Conservation (phyloP, 306 rosid genomes). For the Cicer cuneatum region DNA sequence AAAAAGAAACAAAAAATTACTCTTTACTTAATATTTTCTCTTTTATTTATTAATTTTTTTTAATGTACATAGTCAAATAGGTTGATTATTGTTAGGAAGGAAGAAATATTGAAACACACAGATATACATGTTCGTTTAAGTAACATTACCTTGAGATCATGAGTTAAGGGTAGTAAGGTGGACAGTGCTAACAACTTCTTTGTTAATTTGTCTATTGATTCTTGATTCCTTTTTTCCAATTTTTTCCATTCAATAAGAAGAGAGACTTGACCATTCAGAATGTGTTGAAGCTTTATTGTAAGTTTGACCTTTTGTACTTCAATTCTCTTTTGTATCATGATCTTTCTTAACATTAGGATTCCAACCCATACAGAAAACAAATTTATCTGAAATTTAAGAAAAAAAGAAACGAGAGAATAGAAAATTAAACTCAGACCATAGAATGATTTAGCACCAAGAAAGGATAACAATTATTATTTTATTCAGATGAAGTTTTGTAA, state of each 20-base stretch:
- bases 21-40: too few species aligned
- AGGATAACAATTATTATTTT: background rate
- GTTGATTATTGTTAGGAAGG: too few species aligned
- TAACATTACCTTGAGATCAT: constrained; percentile 56
- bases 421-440: background rate
- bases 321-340: constrained; percentile 51
- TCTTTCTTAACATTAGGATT: constrained; percentile 56
- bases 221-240: constrained; percentile 67
- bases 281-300: constrained; percentile 55
- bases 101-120: too few species aligned
- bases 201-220: constrained; percentile 56
- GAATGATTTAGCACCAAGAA: background rate
- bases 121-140: background rate
- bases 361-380: constrained; percentile 64
- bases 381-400: constrained; percentile 50
- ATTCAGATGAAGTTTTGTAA: background rate
- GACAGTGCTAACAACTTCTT: constrained; percentile 63
- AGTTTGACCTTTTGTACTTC: constrained; percentile 54
- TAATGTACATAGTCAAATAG: too few species aligned
- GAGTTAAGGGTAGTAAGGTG: constrained; percentile 52
- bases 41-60: too few species aligned
- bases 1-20: too few species aligned
- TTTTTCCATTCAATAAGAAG: constrained; percentile 65
- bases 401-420: background rate
- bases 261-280: constrained; percentile 59